Base-by-base conservation (phyloP, 805 yeast species). In the Pachysolen tannophilus region DNA sequence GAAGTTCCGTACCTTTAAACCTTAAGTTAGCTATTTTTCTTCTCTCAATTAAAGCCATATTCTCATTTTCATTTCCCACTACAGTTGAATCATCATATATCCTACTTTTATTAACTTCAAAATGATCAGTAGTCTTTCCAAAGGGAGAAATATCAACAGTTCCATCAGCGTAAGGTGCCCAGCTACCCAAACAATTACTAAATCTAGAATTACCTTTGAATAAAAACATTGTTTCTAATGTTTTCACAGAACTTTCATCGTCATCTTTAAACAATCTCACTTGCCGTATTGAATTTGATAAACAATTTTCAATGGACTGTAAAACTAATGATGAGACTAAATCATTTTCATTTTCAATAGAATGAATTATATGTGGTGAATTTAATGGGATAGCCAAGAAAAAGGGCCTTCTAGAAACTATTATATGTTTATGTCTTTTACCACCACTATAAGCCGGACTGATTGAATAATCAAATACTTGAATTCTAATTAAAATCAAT, bases 161-260 rank as follows among this genome's bases (percentile, higher is more conserved):
- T 0, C 75, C 76, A 43, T 77, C 75, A 0, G 94, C 90, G 52
- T 82, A 84, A 0, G 79, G 71, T 0, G 72, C 51, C 94, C 94
- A 84, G 6, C 73, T 64, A 0, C 90, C 94, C 36, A 79, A 48
- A 8, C 87, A 66, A 20, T 69, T 60, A 1, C 79, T 65, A 44
- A 71, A 72, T 34, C 88, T 57, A 1, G 87, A 75, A 16, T 66
- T 67, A 3, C 88, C 87, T 37, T 72, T 66, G 10, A 78, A 47
- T 2, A 77, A 60, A 42, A 69, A 75, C 61, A 76, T 70, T 1
- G 80, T 61, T 27, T 72, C 72, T 26, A 81, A 50, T 2, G 78
- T 71, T 38, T 51, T 54, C 17, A 61, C 62, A 24, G 60, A 72
- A 42, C 43, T 46, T 27, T 49, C 71, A 9, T 16, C 14, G 28